These are phyloP conservation scores for Plasmodium vivax DNA, from an alignment of 169 alveolate genomes.

Conservation along the genomic window DNA sequence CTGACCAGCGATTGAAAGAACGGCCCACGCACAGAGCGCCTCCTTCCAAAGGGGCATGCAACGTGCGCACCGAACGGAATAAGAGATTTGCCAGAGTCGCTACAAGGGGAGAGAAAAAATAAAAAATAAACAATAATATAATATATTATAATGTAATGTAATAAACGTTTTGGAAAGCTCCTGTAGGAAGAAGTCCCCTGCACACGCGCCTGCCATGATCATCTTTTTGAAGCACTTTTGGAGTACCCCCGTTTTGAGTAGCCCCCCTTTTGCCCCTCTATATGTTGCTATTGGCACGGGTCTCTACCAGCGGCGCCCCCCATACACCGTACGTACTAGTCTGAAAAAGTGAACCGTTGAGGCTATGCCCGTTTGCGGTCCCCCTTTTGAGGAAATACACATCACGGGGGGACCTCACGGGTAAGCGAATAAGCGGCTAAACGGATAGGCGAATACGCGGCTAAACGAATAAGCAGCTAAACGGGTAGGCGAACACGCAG, in stretches of 20 bases:
- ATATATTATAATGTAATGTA: neutral
- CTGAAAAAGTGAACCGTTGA: neutral
- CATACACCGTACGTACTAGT: neutral
- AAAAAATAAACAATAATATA: too few species aligned
- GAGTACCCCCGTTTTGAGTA: neutral
- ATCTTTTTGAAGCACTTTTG: neutral
- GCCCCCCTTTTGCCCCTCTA: neutral
- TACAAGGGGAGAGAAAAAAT: neutral
- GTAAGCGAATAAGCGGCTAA: neutral
- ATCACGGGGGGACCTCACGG: neutral
- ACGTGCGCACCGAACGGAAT: neutral
- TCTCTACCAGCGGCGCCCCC: neutral
- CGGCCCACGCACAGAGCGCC: neutral
- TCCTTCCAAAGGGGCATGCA: neutral
- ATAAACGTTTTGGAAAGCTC: neutral
- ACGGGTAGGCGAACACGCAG: neutral
- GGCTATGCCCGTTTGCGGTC: neutral
- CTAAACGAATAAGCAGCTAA: neutral
- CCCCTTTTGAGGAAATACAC: neutral
- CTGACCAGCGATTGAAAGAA: neutral
- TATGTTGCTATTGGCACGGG: neutral
- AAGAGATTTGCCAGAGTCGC: neutral
- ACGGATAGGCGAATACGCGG: neutral
- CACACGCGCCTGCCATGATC: neutral
- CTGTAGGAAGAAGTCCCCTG: neutral